A percentile compares a stretch with the other conserved stretches of the same genome.
phyloP scores from a whole-genome alignment of 208 protist species.

The Acanthamoeba healyi region DNA sequence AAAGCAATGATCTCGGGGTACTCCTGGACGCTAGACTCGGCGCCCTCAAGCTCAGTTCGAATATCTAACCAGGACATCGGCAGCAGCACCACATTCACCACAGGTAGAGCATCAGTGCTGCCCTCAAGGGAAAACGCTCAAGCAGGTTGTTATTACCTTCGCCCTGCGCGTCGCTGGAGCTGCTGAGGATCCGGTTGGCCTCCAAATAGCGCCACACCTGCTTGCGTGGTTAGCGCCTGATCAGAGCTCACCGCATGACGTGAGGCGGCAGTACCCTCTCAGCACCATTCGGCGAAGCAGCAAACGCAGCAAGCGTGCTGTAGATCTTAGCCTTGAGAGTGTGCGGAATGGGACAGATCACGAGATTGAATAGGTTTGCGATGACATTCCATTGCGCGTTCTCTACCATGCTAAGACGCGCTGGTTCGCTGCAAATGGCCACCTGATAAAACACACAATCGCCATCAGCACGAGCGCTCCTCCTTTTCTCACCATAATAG shows the following conservation, averaged over 20 bases:
- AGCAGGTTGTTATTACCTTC: too few relatives aligned
- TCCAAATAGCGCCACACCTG: slow-evolving; percentile 17
- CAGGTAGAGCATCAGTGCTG: too few relatives aligned
- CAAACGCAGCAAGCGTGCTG: slow-evolving; percentile 38
- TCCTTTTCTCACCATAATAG: too few relatives aligned
- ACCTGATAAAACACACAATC: background rate
- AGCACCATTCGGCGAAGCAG: background rate
- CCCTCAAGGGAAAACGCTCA: too few relatives aligned
- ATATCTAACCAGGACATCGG: slow-evolving; percentile 19
- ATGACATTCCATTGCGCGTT: slow-evolving; percentile 27
- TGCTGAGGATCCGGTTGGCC: slow-evolving; percentile 1
- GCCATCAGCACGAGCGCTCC: background rate
- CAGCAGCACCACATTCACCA: too few relatives aligned
- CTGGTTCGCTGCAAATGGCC: background rate
- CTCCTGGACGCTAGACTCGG: slow-evolving; percentile 45
- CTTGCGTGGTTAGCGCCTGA: background rate
- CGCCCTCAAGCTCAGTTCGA: slow-evolving; percentile 34
- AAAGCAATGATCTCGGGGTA: slow-evolving; percentile 67
- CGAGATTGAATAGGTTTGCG: slow-evolving; percentile 10
- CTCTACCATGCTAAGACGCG: background rate
- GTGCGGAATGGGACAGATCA: slow-evolving; percentile 37
- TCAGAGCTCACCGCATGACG: too few relatives aligned
- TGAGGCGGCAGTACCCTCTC: background rate
- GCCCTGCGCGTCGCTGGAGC: background rate
- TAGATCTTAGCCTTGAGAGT: slow-evolving; percentile 65